These are phyloP conservation scores for Amanita rubescens DNA, from an alignment of 768 basidiomycete species.

Conservation along the genomic window DNA sequence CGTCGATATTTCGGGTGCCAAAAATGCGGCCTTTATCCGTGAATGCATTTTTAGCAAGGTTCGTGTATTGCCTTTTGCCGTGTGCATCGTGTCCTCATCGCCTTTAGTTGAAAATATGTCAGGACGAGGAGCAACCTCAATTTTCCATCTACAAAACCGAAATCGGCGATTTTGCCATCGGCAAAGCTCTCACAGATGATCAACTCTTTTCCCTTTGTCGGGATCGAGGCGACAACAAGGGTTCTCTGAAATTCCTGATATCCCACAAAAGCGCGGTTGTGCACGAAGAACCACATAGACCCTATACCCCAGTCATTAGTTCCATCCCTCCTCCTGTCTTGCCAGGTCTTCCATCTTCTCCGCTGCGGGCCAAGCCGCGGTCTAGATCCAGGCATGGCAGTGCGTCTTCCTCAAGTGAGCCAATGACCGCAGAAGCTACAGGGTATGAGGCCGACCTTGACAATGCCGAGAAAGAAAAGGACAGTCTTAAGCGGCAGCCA, in stretches of 20 bases:
- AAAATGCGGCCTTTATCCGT: slow-evolving; percentile 60
- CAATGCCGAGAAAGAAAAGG: slow-evolving; percentile 43
- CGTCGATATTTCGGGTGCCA: slow-evolving; percentile 65
- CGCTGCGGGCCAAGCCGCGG: slow-evolving; percentile 34
- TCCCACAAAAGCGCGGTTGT: slow-evolving; percentile 56
- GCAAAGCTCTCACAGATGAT: slow-evolving; percentile 66
- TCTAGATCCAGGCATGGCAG: slow-evolving; percentile 62
- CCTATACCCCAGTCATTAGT: slow-evolving; percentile 21
- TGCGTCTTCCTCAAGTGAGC: slow-evolving; percentile 64
- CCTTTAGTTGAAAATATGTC: slow-evolving; percentile 64
- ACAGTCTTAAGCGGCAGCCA: slow-evolving; percentile 26
- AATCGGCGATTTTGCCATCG: slow-evolving; percentile 70
- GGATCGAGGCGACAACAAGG: slow-evolving; percentile 66
- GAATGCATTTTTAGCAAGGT: slow-evolving; percentile 81
- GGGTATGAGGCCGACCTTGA: slow-evolving; percentile 76
- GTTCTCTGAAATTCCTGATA: slow-evolving; percentile 80
- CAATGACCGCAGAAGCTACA: slow-evolving; percentile 39
- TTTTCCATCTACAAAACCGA: slow-evolving; percentile 85
- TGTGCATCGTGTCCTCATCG: slow-evolving; percentile 8
- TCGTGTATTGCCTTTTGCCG: slow-evolving; percentile 13
- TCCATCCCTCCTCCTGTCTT: slow-evolving; percentile 26
- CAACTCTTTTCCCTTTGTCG: slow-evolving; percentile 65
- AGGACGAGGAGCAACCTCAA: slow-evolving; percentile 69
- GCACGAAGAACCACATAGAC: slow-evolving; percentile 39
- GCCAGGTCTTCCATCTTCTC: slow-evolving; percentile 39